These are phyloP conservation scores for Streptanthus diversifolius DNA, from an alignment of 345 rosid species.

Conservation along the genomic window DNA sequence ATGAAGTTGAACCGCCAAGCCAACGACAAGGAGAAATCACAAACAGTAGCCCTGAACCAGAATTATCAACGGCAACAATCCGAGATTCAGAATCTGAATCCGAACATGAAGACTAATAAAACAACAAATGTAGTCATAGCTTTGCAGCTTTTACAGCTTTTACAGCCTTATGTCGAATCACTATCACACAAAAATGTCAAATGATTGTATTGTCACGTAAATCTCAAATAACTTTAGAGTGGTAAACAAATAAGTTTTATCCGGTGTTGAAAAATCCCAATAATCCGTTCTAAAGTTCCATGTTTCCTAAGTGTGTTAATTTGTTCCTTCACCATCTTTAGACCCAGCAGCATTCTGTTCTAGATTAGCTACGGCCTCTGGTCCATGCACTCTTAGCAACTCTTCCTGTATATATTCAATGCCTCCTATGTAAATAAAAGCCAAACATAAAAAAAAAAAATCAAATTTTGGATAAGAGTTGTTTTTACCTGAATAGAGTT, in stretches of 20 bases:
- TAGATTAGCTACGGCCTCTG: slow-evolving; percentile 66
- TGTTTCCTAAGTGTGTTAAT: slow-evolving; percentile 29
- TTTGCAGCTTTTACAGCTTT: slow-evolving; percentile 24
- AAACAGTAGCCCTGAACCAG: not conserved
- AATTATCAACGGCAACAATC: slow-evolving; percentile 10
- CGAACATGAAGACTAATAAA: slow-evolving; percentile 37
- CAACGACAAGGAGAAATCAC: slow-evolving; percentile 20
- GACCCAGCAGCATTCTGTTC: slow-evolving; percentile 46
- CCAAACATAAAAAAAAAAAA: not conserved
- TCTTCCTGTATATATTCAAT: slow-evolving; percentile 57
- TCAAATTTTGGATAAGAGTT: not conserved
- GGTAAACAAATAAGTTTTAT: slow-evolving; percentile 13
- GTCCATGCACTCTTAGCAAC: slow-evolving; percentile 59
- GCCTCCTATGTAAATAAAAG: not conserved
- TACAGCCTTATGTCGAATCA: slow-evolving; percentile 20
- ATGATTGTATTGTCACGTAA: slow-evolving; percentile 24
- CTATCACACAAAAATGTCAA: slow-evolving; percentile 26
- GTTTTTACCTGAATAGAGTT: slow-evolving; percentile 62
- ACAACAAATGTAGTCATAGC: slow-evolving; percentile 23
- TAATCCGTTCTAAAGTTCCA: not conserved
- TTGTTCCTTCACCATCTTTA: slow-evolving; percentile 38
- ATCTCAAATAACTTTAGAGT: slow-evolving; percentile 23
- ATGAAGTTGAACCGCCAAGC: slow-evolving; percentile 12
- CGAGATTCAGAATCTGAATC: slow-evolving; percentile 30
- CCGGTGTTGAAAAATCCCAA: slow-evolving; percentile 16